These are phyloP conservation scores for Aspergillus chevalieri DNA, from an alignment of 2,329 filamentous ascomycete species.

Conservation along the genomic window DNA sequence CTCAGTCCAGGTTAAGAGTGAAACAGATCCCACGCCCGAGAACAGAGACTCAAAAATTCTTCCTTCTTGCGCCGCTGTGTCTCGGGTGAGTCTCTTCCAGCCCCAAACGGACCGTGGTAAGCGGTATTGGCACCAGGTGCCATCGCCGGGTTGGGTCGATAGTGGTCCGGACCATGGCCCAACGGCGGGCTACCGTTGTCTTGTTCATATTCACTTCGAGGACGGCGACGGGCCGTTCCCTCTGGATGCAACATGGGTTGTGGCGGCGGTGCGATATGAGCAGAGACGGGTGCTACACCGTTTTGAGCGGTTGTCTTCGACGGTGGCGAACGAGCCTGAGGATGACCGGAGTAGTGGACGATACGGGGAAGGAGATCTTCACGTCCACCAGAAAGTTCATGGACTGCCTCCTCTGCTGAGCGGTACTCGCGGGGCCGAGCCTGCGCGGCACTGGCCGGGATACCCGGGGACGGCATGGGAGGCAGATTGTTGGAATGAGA, in stretches of 20 bases:
- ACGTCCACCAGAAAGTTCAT: slow-evolving; percentile 81
- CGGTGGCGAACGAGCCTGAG: slow-evolving; percentile 81
- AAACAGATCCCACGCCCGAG: slow-evolving; percentile 92
- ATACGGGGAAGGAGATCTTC: slow-evolving; percentile 88
- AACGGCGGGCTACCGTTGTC: slow-evolving; percentile 82
- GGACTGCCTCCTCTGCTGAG: slow-evolving; percentile 91
- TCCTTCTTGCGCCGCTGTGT: slow-evolving; percentile 82
- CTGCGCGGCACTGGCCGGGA: slow-evolving; percentile 50
- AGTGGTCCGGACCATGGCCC: slow-evolving; percentile 60
- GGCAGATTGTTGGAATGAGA: slow-evolving; percentile 59
- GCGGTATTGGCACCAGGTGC: slow-evolving; percentile 25
- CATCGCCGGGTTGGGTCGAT: slow-evolving; percentile 33
- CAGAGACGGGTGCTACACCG: slow-evolving; percentile 62
- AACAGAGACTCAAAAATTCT: slow-evolving; percentile 80
- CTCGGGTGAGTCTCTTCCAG: slow-evolving; percentile 75
- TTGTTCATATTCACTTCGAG: slow-evolving; percentile 80
- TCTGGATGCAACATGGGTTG: slow-evolving; percentile 35
- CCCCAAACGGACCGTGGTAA: slow-evolving; percentile 66
- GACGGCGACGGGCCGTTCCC: slow-evolving; percentile 57
- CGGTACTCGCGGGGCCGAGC: slow-evolving; percentile 78
- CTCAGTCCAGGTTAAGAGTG: slow-evolving; percentile 60
- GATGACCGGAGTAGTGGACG: slow-evolving; percentile 86
- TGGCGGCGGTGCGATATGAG: slow-evolving; percentile 47
- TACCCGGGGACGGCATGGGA: slow-evolving; percentile 71
- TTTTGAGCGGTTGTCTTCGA: slow-evolving; percentile 20